Base-by-base conservation (phyloP, 179 eudicot genomes). In the Silene coronaria region DNA sequence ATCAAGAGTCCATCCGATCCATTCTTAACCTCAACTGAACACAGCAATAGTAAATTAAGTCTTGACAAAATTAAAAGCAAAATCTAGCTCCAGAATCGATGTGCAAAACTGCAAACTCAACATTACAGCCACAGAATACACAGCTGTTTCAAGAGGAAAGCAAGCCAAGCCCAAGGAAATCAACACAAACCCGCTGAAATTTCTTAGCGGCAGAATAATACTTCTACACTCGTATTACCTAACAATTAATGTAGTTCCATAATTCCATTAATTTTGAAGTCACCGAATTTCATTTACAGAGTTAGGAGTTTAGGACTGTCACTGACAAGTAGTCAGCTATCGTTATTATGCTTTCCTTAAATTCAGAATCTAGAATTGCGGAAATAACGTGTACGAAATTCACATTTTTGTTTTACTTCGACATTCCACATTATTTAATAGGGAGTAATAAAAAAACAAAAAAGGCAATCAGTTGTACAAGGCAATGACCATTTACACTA, bases 21-120 rank as follows among this genome's bases (percentile, higher is more conserved):
- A 76, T 91, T 86, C 80, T 82, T 90, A 85, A 94, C 92, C 80
- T 92, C 98, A 82, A 89, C 98, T 94, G 67, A 61, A 67, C n/a
- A 74, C n/a, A 75, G 70, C 38, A 76, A 70, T n/a, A n/a, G 61
- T 7, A 45, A 22, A 77, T 13, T 64, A 83, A 64, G 9, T 63
- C 26, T 8, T 36, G 42, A 67, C 3, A 28, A 63, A 70, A 8
- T 23, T 59, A 17, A 57, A 1, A 65, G 22, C 28, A 19, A 75
- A 17, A 13, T 7, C 59, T 23, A 48, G 74, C 34, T 70, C 60
- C 71, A 23, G 45, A 19, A 21, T 16, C 17, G 57, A 51, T 51
- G 19, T 51, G 57, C 57, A 51, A 28, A 38, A 38, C 24, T 45
- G 45, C 28, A 65, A 68, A 34, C 5, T 30, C 36, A 57, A 63